Base-by-base conservation (phyloP, 1,139 yeast genomes). In the Blastobotrys elegans region DNA sequence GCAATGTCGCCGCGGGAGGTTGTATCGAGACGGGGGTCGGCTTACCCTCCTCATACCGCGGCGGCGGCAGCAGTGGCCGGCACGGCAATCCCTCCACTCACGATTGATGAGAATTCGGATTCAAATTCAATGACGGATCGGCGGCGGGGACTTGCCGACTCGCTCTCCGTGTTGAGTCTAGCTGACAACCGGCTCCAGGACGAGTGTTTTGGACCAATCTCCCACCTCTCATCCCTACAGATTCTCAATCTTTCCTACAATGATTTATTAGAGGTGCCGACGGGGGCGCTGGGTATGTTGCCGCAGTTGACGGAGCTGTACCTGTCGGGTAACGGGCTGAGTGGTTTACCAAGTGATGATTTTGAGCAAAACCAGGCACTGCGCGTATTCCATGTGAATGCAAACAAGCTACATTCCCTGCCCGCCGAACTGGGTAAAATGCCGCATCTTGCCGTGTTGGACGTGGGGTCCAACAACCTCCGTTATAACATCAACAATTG, bases 401-500 rank as follows among this genome's bases (percentile, higher is more conserved):
- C 86, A 57, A 94, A 94, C 64, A 85, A 86, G 61, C 75, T 94
- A 56, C 87, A 85, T 44, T 80, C 96, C 0, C 67, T 94, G 40
- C 98, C 98, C 0, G 86, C 96, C 0, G 98, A 92, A 63, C 68
- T 94, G 47, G 82, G 94, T 16, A 82, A 82, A 53, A 73, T 89
- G 48, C 63, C 69, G 1, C 76, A 78, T 31, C 69, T 94, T 57
- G 77, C 76, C 35, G 83, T 82, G 16, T 74, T 94, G 40, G 99
- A 94, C 68, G 94, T 88, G 16, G 96, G 97, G 2, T 86, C 95
- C 2, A 94, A 94, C 63, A 85, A 82, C 55, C 72, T 94, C 64
- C 85, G 90, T 60, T 92, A 92, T 66, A 92, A 94, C 58, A 88
- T 92, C 50, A 84, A 94, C 13, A 92, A 92, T 63, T 87, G 90